Base-by-base conservation (phyloP, 176 grass and related monocot genomes). In the Rhynchospora breviuscula region DNA sequence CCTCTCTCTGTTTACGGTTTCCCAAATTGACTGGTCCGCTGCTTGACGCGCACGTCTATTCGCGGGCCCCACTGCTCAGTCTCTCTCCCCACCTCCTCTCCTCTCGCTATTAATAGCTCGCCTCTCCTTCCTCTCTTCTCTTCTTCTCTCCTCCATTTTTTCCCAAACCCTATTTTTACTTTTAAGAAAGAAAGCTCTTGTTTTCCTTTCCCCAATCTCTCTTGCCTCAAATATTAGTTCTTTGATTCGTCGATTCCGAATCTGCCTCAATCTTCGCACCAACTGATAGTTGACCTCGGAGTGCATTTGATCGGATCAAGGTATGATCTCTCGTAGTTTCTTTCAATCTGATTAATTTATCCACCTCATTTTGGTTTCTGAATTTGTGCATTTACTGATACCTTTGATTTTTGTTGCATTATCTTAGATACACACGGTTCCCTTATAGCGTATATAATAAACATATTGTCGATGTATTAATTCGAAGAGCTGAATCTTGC, bases 71-170 rank as follows among this genome's bases (percentile, higher is more conserved):
- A 25, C 59, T 81, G n/a, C 21, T 17, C 67, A 40, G 56, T 19
- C 63, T 62, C 44, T 53, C 77, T 69, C 19, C 19, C 21, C 33
- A 19, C 6, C 5, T 33, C n/a, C 76, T 74, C 76, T 79, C 74
- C 83, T 84, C 67, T 76, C 18, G 46, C 81, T 97, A 93, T 93
- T 89, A 93, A 91, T 90, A 87, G 62, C 21, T 19, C 69, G 17
- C 78, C 60, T 59, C 67, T 51, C 18, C 67, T 61, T 1, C 8
- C 48, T 4, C 40, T 59, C 26, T 29, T 84, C 60, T 84, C 86
- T 87, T 67, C 58, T 23, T 54, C 60, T 79, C 65, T 69, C 80
- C 88, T 81, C 10, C 17, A 18, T 15, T 56, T 79, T 79, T 22
- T 18, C 22, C 71, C 56, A 60, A 63, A 31, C 45, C 9, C 49